These are phyloP conservation scores for Penicillium sp. DNA, from an alignment of 2,329 filamentous ascomycete genomes.

Conservation along the genomic window DNA sequence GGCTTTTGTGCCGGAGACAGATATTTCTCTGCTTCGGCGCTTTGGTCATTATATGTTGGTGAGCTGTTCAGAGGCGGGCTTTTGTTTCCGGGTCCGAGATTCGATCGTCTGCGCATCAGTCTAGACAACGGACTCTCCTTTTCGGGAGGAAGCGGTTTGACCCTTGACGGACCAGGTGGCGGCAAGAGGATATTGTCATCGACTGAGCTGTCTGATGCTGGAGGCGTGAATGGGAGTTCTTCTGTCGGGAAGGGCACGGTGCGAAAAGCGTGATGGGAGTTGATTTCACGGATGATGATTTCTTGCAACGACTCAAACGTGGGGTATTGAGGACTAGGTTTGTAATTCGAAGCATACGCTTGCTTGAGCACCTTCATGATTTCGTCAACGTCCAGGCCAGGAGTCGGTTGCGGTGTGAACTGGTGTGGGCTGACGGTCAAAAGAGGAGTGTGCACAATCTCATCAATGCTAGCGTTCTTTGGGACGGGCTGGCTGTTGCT, in stretches of 20 bases:
- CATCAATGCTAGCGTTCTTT: constrained; percentile 35
- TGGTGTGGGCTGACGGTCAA: constrained; percentile 25
- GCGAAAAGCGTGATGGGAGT: constrained; percentile 41
- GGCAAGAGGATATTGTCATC: constrained; percentile 15
- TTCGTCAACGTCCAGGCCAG: constrained; percentile 34
- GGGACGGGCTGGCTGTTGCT: constrained; percentile 20
- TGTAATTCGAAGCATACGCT: constrained; percentile 30
- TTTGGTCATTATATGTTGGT: background rate
- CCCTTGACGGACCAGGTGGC: constrained; percentile 14
- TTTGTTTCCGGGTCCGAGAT: constrained; percentile 17
- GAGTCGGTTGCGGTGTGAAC: constrained; percentile 20
- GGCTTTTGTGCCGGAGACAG: background rate
- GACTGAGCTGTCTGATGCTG: constrained; percentile 22
- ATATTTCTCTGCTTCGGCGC: background rate
- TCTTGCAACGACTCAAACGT: constrained; percentile 41
- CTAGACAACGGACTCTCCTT: constrained; percentile 31
- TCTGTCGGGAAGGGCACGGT: constrained; percentile 27
- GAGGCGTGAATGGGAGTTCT: constrained; percentile 34
- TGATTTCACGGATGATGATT: constrained; percentile 42
- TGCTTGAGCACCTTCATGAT: constrained; percentile 41
- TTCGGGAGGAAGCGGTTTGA: constrained; percentile 22
- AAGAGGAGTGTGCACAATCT: constrained; percentile 40
- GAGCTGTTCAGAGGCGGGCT: constrained; percentile 17
- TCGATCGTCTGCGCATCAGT: constrained; percentile 29
- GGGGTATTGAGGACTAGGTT: constrained; percentile 25